A percentile compares a stretch with the other conserved stretches of the same genome.
phyloP scores from a whole-genome alignment of 2,329 filamentous ascomycete genomes.

The Ilyonectria robusta region DNA sequence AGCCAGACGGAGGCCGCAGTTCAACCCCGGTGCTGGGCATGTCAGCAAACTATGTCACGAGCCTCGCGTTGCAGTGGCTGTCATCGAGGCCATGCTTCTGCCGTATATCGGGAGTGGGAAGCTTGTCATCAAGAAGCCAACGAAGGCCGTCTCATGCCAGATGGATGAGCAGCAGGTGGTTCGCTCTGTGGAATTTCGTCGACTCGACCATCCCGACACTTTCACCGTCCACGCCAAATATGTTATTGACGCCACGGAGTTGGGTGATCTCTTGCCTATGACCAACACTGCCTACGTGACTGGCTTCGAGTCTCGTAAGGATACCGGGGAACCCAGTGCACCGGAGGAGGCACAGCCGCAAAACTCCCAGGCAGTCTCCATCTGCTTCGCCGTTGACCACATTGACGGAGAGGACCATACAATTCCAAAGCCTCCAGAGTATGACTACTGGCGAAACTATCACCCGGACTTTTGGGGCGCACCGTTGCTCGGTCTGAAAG shows the following conservation, averaged over 20 bases:
- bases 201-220: not conserved
- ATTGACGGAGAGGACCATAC: constrained; percentile 46
- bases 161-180: constrained; percentile 32
- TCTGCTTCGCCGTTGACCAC: constrained; percentile 50
- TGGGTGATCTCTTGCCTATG: constrained; percentile 40
- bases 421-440: constrained; percentile 38
- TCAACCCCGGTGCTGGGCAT: constrained; percentile 47
- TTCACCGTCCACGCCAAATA: constrained; percentile 34
- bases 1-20: constrained; percentile 41
- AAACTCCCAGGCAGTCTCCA: constrained; percentile 48
- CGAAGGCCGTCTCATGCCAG: constrained; percentile 39
- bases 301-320: constrained; percentile 43
- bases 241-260: constrained; percentile 37
- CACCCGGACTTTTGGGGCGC: constrained; percentile 48
- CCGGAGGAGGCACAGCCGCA: constrained; percentile 45
- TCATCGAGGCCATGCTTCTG: constrained; percentile 46
- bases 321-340: constrained; percentile 47
- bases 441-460: constrained; percentile 44
- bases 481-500: constrained; percentile 41
- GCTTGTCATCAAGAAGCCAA: constrained; percentile 40
- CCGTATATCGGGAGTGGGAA: constrained; percentile 43
- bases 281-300: constrained; percentile 45
- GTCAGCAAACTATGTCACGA: constrained; percentile 50
- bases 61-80: constrained; percentile 47
- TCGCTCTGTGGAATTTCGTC: constrained; percentile 20